Conservation (phyloP, 2,329 filamentous ascomycete species). For the Simplicillium aogashimaense region DNA sequence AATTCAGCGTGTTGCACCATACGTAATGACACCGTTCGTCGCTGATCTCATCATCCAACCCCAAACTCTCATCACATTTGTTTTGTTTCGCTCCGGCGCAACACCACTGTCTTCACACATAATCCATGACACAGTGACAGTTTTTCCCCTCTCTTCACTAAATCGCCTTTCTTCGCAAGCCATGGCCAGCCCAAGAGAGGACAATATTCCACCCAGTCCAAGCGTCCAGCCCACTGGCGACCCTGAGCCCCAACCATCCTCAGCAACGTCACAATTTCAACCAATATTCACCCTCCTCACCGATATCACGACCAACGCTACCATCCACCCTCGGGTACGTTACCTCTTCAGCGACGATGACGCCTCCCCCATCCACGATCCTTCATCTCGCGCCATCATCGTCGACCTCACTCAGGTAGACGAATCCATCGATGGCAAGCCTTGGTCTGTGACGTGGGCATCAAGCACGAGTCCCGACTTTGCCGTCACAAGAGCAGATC, state of each 20-base stretch:
- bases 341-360: conserved; percentile 95
- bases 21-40: no score
- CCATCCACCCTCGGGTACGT: conserved; percentile 76
- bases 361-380: conserved; percentile 60
- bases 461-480: conserved; percentile 68
- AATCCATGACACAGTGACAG: no score
- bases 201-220: neutral
- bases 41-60: no score
- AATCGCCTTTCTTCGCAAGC: neutral
- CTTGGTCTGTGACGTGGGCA: conserved; percentile 52
- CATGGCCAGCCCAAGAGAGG: conserved; percentile 1
- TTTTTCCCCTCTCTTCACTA: no score
- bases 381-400: conserved; percentile 38
- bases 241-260: conserved; percentile 7
- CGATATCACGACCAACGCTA: conserved; percentile 61
- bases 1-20: no score
- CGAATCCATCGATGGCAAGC: conserved; percentile 20
- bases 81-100: no score
- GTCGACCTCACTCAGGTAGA: conserved; percentile 39
- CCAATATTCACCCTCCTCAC: conserved; percentile 82
- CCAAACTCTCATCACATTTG: no score
- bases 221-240: conserved; percentile 7
- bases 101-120: no score
- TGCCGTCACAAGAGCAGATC: conserved; percentile 41
- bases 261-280: conserved; percentile 41